Evolutionary conservation across 2,329 filamentous ascomycete species (phyloP).

Genomic region (Chalaropsis thielavioides): DNA sequence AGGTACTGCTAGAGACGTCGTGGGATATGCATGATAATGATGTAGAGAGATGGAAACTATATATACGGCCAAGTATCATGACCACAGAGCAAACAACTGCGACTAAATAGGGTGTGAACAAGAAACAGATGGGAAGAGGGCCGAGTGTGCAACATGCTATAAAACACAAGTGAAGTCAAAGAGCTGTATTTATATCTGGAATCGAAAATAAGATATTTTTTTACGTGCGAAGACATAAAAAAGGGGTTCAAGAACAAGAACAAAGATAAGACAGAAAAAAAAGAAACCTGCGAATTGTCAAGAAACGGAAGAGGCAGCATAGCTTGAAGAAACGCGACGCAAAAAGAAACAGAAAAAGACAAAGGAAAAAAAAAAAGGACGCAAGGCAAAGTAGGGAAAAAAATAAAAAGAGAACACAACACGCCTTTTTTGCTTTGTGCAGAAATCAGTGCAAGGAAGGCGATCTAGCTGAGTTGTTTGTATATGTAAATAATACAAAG

Average conservation of each 20-base stretch:
- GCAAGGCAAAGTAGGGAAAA: background rate
- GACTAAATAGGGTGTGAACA: too few relatives aligned
- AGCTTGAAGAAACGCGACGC: constrained; percentile 20
- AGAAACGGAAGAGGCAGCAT: background rate
- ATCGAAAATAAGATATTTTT: background rate
- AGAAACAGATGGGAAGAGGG: too few relatives aligned
- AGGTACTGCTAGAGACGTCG: too few relatives aligned
- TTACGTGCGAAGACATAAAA: constrained; percentile 1
- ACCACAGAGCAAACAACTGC: too few relatives aligned
- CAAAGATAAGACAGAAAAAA: constrained; percentile 15
- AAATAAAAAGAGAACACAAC: background rate
- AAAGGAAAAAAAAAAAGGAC: constrained; percentile 16
- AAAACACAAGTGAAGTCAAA: background rate
- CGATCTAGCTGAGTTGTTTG: background rate
- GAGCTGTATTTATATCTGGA: background rate
- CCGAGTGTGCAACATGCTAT: too few relatives aligned
- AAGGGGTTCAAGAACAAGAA: constrained; percentile 8
- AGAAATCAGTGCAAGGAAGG: background rate
- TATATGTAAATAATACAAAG: constrained; percentile 1
- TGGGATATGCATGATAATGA: too few relatives aligned
- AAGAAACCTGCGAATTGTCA: background rate
- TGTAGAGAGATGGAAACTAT: too few relatives aligned
- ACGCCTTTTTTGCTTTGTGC: background rate
- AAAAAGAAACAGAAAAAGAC: constrained; percentile 18
- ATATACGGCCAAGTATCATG: too few relatives aligned